Evolutionary conservation across 208 protist genomes (phyloP), one percentile per base, ranked within the genome.

Genomic region (Leishmania lainsoni): DNA sequence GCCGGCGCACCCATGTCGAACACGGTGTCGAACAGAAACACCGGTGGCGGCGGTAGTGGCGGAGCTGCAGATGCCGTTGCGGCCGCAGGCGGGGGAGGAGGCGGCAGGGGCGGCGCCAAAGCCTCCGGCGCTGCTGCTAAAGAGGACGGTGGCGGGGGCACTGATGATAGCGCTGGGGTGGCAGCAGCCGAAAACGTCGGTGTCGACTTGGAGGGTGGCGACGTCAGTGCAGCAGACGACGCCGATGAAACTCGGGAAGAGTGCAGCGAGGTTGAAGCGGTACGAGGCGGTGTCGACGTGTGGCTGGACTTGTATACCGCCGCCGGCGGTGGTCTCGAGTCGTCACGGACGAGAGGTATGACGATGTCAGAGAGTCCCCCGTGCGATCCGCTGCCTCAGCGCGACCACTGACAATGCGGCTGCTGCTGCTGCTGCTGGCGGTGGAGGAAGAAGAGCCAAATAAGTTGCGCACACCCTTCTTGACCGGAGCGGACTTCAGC

Each of bases 1-100:
- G 32, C n/a, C 49, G 14, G 68, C 17, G 52, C 79, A 22, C 78
- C 58, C 20, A 63, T 29, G 12, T 0, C 71, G 1, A 61, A 10
- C 8, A 65, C 66, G 2, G 82, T 83, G 39, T 81, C 87, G 39
- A 80, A 84, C 3, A 70, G 10, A 61, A 80, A 80, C 12, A 80
- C 75, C 26, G 81, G 81, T 56, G 81, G 81, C 16, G 75, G 75
- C 17, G 75, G 81, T 12, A 75, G 54, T 42, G 56, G 39, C 52
- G 29, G 14, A 42, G 26, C 56, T 26, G 73, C 49, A n/a, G 48
- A 3, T 20, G 22, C 54, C 20, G 32, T 45, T 9, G 29, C 22
- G 52, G 54, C 29, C 29, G 49, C 20, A 49, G 56, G 68, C 14
- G 42, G 22, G 35, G 35, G 68, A 26, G 42, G 65, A 16, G 65